phyloP scores from a whole-genome alignment of 1,284 basidiomycete genomes.

The Cryptococcus sp. region DNA sequence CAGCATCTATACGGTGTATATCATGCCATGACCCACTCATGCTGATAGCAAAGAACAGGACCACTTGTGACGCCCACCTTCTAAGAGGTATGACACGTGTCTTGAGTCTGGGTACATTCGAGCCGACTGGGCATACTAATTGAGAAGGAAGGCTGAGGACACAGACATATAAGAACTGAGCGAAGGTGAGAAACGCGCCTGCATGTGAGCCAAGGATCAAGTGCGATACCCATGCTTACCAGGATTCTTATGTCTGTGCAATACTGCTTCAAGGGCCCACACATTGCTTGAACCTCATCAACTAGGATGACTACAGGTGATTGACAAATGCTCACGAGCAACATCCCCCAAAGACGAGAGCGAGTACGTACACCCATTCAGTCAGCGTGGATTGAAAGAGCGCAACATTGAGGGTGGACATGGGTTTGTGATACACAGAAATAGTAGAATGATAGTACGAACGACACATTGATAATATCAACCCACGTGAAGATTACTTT shows the following conservation, averaged over 20 bases:
- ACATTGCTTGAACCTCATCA: conserved; percentile 46
- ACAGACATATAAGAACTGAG: conserved; percentile 74
- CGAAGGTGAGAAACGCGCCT: conserved; percentile 76
- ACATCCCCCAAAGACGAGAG: conserved; percentile 73
- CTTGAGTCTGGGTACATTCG: conserved; percentile 15
- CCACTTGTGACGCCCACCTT: conserved; percentile 75
- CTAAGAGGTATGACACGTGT: conserved; percentile 65
- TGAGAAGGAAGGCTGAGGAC: conserved; percentile 48
- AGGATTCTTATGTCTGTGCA: conserved; percentile 63
- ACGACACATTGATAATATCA: too few relatives aligned
- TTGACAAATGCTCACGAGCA: conserved; percentile 58
- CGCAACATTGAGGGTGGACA: too few relatives aligned
- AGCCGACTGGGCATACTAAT: neutral
- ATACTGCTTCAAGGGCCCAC: conserved; percentile 51
- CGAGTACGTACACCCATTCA: conserved; percentile 60
- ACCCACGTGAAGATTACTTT: too few relatives aligned
- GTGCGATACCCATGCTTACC: conserved; percentile 50
- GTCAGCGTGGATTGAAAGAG: conserved; percentile 25
- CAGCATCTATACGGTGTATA: conserved; percentile 1
- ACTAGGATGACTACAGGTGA: neutral
- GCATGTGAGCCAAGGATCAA: conserved; percentile 35
- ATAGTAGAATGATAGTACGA: too few relatives aligned
- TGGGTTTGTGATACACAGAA: too few relatives aligned
- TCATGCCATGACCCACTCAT: conserved; percentile 29
- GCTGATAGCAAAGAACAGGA: conserved; percentile 75